A percentile compares a stretch with the other conserved stretches of the same genome.
phyloP scores from a whole-genome alignment of 75 land plant genomes.

The Cryptomeria japonica region DNA sequence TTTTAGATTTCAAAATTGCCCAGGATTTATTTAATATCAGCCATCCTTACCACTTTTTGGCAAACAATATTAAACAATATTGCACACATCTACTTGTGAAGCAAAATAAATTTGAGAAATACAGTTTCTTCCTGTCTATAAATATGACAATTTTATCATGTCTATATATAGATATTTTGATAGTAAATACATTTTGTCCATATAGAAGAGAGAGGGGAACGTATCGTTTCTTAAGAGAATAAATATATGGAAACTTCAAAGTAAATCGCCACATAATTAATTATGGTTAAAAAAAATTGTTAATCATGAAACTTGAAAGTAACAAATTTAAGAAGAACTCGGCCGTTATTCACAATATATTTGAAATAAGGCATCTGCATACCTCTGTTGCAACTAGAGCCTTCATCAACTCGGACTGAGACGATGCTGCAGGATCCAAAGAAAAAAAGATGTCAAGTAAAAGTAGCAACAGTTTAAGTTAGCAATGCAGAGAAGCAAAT shows the following conservation, averaged over 20 bases:
- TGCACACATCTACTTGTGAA: no score
- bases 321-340: not conserved
- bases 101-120: no score
- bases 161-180: no score
- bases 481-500: not conserved
- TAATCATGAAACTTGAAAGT: not conserved
- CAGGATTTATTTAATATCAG: no score
- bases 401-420: constrained; percentile 4
- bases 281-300: not conserved
- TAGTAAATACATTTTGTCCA: no score
- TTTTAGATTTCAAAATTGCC: no score
- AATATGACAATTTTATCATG: no score
- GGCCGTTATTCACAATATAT: not conserved
- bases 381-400: constrained; percentile 9
- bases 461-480: not conserved
- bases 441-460: not conserved
- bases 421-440: not conserved
- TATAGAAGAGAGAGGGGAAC: no score
- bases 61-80: no score
- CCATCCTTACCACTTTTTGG: no score
- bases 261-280: not conserved
- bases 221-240: no score
- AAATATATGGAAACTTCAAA: not conserved
- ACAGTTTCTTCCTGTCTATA: no score
- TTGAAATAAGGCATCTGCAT: not conserved